phyloP scores from a whole-genome alignment of 495 filamentous ascomycete genomes.

The Aspergillus affinis region DNA sequence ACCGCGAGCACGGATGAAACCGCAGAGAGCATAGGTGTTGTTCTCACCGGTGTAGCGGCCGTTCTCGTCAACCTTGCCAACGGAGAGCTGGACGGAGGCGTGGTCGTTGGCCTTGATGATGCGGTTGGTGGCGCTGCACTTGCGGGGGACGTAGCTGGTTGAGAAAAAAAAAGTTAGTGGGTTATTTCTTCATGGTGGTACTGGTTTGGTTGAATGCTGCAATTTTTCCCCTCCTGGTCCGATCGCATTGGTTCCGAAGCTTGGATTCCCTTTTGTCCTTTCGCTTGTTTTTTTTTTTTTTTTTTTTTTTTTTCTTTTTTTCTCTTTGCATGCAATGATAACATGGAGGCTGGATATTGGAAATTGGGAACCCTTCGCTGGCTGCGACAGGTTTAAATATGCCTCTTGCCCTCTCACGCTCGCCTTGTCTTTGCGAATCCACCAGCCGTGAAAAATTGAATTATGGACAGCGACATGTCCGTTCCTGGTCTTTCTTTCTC shows the following conservation, averaged over 20 bases:
- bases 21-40: conserved; percentile 94
- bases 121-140: conserved; percentile 91
- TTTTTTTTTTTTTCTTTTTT: not conserved
- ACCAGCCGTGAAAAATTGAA: not conserved
- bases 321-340: not conserved
- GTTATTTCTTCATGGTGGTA: conserved; percentile 1
- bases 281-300: not conserved
- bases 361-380: not conserved
- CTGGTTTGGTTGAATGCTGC: not conserved
- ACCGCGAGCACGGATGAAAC: conserved; percentile 96
- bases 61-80: conserved; percentile 94
- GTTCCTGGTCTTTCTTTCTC: not conserved
- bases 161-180: conserved; percentile 22
- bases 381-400: not conserved
- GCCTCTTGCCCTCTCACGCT: not conserved
- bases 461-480: not conserved
- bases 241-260: not conserved
- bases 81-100: conserved; percentile 83
- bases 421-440: not conserved
- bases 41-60: conserved; percentile 96
- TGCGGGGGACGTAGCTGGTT: conserved; percentile 94
- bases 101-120: conserved; percentile 99
- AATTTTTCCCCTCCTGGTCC: not conserved
- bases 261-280: not conserved
- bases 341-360: not conserved